phyloP scores from a whole-genome alignment of 2,329 filamentous ascomycete genomes.

The Curvularia spicifera region DNA sequence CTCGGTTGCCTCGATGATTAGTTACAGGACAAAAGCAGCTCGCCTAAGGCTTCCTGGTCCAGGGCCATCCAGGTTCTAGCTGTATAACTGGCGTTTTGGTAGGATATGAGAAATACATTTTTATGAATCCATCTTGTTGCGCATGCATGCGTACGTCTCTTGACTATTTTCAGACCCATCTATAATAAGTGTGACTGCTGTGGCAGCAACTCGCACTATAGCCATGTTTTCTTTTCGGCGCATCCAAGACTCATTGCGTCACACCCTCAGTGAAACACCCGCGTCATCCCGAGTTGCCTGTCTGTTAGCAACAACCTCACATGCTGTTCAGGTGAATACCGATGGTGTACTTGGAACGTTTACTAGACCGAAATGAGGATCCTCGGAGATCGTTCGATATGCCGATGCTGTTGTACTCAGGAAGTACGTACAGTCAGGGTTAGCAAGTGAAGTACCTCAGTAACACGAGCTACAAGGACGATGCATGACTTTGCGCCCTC shows the following conservation, averaged over 20 bases:
- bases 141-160: neutral
- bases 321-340: neutral
- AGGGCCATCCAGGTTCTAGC: neutral
- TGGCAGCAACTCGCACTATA: neutral
- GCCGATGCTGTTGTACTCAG: no score
- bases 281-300: neutral
- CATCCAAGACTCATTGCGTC: neutral
- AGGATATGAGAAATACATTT: neutral
- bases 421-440: no score
- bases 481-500: no score
- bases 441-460: no score
- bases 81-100: neutral
- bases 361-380: no score
- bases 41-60: conserved; percentile 12
- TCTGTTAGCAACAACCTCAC: neutral
- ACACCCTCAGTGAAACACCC: neutral
- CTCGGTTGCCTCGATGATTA: neutral
- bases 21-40: conserved; percentile 46
- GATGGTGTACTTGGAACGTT: no score
- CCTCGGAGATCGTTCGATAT: no score
- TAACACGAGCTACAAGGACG: no score
- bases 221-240: neutral
- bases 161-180: neutral
- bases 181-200: neutral
- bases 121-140: neutral